Evolutionary conservation across 805 yeast species (phyloP).

Genomic region (Pichia scutulata): DNA sequence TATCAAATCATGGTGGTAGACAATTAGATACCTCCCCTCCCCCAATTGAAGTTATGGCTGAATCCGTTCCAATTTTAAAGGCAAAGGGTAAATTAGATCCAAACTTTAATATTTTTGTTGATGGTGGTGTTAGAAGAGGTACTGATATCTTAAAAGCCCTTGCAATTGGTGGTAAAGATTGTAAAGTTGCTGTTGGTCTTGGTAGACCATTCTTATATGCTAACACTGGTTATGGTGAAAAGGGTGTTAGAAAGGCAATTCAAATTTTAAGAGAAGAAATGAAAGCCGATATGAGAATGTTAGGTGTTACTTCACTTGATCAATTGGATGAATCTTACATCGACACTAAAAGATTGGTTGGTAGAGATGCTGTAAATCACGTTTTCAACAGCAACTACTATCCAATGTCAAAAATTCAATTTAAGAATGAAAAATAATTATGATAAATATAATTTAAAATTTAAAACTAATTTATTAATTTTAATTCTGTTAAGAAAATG

Average conservation of each 20-base stretch:
- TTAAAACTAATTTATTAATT: not conserved
- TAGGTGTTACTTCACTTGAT: conserved; percentile 48
- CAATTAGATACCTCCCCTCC: conserved; percentile 77
- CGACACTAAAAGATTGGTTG: conserved; percentile 25
- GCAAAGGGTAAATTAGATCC: conserved; percentile 38
- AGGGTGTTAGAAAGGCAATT: conserved; percentile 59
- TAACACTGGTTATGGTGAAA: conserved; percentile 62
- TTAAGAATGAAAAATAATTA: conserved; percentile 10
- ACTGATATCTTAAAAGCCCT: conserved; percentile 68
- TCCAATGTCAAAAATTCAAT: conserved; percentile 12
- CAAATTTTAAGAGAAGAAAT: conserved; percentile 55
- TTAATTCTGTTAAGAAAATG: too few species aligned
- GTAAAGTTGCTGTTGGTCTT: conserved; percentile 62
- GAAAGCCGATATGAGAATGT: conserved; percentile 54
- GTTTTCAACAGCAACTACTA: conserved; percentile 12
- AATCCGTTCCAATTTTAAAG: conserved; percentile 45
- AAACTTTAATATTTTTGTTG: conserved; percentile 56
- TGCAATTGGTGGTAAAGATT: conserved; percentile 70
- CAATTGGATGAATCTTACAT: conserved; percentile 37
- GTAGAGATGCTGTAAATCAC: conserved; percentile 15
- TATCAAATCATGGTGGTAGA: conserved; percentile 87
- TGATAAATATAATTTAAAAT: not conserved
- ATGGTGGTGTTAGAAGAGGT: conserved; percentile 74
- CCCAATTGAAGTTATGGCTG: conserved; percentile 66
- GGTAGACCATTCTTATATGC: conserved; percentile 57